phyloP scores from a whole-genome alignment of 306 rosid genomes.

The Cicer arietinum region DNA sequence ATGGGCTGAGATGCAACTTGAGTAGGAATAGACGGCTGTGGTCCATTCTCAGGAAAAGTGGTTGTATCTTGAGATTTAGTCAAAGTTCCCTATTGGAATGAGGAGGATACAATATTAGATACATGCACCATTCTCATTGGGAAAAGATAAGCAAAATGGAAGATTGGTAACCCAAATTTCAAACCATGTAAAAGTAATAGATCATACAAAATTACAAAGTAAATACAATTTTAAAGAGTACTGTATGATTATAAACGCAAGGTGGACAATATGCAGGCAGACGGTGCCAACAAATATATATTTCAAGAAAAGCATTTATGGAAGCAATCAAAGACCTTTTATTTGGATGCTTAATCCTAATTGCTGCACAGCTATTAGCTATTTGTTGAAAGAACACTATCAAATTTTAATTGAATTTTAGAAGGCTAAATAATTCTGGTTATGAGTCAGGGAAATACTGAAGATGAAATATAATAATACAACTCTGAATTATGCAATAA shows the following conservation, averaged over 20 bases:
- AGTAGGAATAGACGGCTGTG: conserved; percentile 56
- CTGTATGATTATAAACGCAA: neutral
- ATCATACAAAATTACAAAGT: neutral
- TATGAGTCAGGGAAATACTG: neutral
- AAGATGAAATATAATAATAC: neutral
- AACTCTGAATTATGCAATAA: neutral
- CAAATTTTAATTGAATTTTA: conserved; percentile 24
- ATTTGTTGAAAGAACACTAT: neutral
- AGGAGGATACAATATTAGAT: conserved; percentile 37
- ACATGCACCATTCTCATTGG: neutral
- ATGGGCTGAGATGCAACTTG: conserved; percentile 60
- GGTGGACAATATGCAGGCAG: neutral
- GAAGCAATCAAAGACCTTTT: conserved; percentile 26
- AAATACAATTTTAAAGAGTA: conserved; percentile 3
- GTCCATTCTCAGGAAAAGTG: conserved; percentile 57
- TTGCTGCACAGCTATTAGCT: neutral
- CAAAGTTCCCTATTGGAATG: conserved; percentile 63
- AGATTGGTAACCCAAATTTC: neutral
- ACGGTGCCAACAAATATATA: neutral
- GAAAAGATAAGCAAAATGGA: neutral
- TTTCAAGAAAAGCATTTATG: neutral
- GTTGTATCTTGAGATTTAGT: conserved; percentile 60
- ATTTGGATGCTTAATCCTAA: conserved; percentile 2
- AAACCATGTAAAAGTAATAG: conserved; percentile 2
- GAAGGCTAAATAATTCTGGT: neutral